A percentile compares a stretch with the other conserved stretches of the same genome.
phyloP scores from a whole-genome alignment of 2,329 filamentous ascomycete species.

The Talaromyces sp. region DNA sequence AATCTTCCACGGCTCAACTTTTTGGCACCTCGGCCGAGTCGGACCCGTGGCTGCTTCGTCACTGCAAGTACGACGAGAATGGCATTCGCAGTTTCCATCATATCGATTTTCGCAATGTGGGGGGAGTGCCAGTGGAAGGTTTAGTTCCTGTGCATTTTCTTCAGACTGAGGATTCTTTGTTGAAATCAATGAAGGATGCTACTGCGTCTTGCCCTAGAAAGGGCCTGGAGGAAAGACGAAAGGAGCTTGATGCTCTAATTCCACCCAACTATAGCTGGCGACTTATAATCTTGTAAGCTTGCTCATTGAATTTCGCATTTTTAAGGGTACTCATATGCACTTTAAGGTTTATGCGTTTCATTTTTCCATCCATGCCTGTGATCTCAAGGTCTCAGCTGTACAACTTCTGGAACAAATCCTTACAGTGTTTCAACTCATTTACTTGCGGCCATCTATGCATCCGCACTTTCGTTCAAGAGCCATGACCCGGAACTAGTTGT shows the following conservation, averaged over 20 bases:
- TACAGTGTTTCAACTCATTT: conserved; percentile 22
- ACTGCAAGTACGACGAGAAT: conserved; percentile 32
- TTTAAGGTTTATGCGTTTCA: conserved; percentile 13
- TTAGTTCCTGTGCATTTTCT: conserved; percentile 26
- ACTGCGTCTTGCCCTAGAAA: not conserved
- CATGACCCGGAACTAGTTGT: conserved; percentile 26
- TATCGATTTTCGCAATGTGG: conserved; percentile 33
- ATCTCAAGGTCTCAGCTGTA: conserved; percentile 25
- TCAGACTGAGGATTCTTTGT: conserved; percentile 5
- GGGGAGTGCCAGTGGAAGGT: conserved; percentile 28
- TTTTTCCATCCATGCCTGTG: conserved; percentile 25
- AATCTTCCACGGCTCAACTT: conserved; percentile 23
- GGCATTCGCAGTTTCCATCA: conserved; percentile 30
- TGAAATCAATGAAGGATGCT: conserved; percentile 2
- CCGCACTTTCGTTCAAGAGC: conserved; percentile 25
- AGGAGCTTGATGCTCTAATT: conserved; percentile 1
- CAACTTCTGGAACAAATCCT: conserved; percentile 17
- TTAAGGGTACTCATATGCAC: not conserved
- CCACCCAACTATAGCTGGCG: not conserved
- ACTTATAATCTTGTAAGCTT: not conserved
- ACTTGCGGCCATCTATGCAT: conserved; percentile 27
- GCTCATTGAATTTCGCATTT: not conserved
- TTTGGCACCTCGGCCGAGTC: conserved; percentile 29
- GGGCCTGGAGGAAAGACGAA: conserved; percentile 4
- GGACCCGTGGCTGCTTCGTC: conserved; percentile 30